Percentiles rank a stretch among this genome's conserved stretches.
Conservation (phyloP, 2,329 filamentous ascomycete species). For the Fusarium sp. region DNA sequence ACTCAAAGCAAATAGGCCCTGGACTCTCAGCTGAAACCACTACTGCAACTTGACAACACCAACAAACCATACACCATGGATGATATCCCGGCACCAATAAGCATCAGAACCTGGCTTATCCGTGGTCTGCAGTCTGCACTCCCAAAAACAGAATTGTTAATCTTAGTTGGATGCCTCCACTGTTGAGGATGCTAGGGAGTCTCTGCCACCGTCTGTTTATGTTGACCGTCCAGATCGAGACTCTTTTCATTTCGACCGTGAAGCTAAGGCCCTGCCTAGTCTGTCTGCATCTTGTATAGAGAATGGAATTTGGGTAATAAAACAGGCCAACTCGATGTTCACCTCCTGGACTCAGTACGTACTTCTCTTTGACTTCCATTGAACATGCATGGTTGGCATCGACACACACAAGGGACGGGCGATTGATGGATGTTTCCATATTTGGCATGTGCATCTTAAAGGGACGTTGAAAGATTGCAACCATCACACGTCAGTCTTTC, state of each 20-base stretch:
- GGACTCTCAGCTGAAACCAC: slow-evolving; percentile 28
- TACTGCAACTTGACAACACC: slow-evolving; percentile 26
- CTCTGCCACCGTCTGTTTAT: slow-evolving; percentile 11
- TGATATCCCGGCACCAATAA: background rate
- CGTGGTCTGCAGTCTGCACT: background rate
- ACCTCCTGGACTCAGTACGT: background rate
- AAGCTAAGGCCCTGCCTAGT: slow-evolving; percentile 4
- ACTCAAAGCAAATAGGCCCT: background rate
- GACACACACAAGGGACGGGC: slow-evolving; percentile 14
- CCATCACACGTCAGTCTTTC: slow-evolving; percentile 32
- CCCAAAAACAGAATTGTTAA: background rate
- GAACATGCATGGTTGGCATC: slow-evolving; percentile 13
- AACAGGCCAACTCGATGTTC: background rate
- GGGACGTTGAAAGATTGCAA: slow-evolving; percentile 15
- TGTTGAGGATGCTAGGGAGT: background rate
- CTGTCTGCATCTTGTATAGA: background rate
- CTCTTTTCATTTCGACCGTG: slow-evolving; percentile 18
- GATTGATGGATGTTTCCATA: slow-evolving; percentile 24
- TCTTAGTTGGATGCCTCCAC: slow-evolving; percentile 12
- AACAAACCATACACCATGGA: slow-evolving; percentile 5
- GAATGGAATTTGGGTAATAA: background rate
- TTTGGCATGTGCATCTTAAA: slow-evolving; percentile 20
- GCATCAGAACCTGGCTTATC: slow-evolving; percentile 8
- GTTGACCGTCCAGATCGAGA: slow-evolving; percentile 8
- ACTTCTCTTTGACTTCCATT: background rate